Percentiles rank a stretch among this genome's conserved stretches.
These are phyloP conservation scores for Aspergillus wentii DNA, from an alignment of 495 filamentous ascomycete genomes.

Conservation along the genomic window DNA sequence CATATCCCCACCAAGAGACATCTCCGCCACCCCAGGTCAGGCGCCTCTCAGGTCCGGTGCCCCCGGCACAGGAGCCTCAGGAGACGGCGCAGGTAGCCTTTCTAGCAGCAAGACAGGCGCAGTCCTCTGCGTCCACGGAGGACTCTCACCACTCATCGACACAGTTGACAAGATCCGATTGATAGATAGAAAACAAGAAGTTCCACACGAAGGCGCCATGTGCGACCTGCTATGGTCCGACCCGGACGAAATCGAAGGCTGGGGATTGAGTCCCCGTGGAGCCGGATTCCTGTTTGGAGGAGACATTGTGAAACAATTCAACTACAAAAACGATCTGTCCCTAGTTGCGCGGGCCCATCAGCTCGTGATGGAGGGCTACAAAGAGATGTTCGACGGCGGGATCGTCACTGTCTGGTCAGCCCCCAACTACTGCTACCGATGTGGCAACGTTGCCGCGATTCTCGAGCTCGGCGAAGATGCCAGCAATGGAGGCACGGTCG, in stretches of 20 bases:
- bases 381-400: slow-evolving; percentile 94
- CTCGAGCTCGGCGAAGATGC: slow-evolving; percentile 88
- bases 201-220: slow-evolving; percentile 98
- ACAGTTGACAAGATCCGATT: slow-evolving; percentile 93
- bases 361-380: slow-evolving; percentile 98
- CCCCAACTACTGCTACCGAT: slow-evolving; percentile 97
- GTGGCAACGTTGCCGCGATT: slow-evolving; percentile 94
- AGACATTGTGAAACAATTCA: slow-evolving; percentile 95
- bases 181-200: slow-evolving; percentile 95
- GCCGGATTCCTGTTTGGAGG: slow-evolving; percentile 95
- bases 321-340: slow-evolving; percentile 84
- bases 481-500: slow-evolving; percentile 65
- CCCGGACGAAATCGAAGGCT: slow-evolving; percentile 96
- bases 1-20: slow-evolving; percentile 40
- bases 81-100: slow-evolving; percentile 56
- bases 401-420: slow-evolving; percentile 98
- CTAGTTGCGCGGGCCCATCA: slow-evolving; percentile 94
- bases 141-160: slow-evolving; percentile 86
- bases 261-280: slow-evolving; percentile 90
- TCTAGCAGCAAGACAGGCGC: slow-evolving; percentile 67
- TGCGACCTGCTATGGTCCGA: slow-evolving; percentile 98
- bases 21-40: slow-evolving; percentile 38
- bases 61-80: slow-evolving; percentile 73
- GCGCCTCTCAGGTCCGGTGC: slow-evolving; percentile 54
- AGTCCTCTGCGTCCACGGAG: slow-evolving; percentile 93